Percentiles rank a stretch among this genome's conserved stretches.
Evolutionary conservation across 306 rosid genomes (phyloP).

Genomic region (Dryas drummondii): DNA sequence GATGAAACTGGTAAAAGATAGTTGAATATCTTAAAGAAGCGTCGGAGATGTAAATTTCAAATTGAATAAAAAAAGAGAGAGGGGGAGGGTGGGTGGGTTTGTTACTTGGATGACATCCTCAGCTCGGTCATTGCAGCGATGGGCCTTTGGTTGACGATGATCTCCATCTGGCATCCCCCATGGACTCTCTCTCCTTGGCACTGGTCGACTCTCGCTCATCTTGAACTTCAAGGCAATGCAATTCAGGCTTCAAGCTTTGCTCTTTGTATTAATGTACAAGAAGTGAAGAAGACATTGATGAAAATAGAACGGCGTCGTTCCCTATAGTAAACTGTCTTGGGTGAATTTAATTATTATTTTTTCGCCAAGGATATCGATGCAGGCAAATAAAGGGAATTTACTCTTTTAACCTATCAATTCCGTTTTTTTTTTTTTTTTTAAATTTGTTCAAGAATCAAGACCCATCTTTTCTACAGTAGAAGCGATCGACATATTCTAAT

Average conservation of each 20-base stretch:
- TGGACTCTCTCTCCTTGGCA: constrained; percentile 91
- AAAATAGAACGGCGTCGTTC: background rate
- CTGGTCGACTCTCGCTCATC: constrained; percentile 76
- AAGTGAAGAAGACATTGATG: background rate
- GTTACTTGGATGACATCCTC: constrained; percentile 86
- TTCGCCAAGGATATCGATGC: too few species aligned
- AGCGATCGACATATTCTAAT: too few species aligned
- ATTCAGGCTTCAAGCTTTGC: background rate
- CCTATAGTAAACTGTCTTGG: too few species aligned
- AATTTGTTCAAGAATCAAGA: too few species aligned
- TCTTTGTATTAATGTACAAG: background rate
- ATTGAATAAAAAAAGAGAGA: background rate
- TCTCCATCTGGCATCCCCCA: constrained; percentile 82
- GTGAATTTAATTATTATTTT: too few species aligned
- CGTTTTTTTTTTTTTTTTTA: too few species aligned
- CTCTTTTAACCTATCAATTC: too few species aligned
- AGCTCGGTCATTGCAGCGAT: constrained; percentile 89
- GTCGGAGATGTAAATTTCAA: background rate
- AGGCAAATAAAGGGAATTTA: too few species aligned
- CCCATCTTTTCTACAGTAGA: too few species aligned
- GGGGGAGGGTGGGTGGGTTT: background rate
- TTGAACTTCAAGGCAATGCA: background rate
- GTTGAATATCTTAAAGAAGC: background rate
- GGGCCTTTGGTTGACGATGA: constrained; percentile 83
- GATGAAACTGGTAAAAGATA: background rate